Evolutionary conservation across 1,284 basidiomycete genomes (phyloP).

Genomic region (Austroboletus niveus): DNA sequence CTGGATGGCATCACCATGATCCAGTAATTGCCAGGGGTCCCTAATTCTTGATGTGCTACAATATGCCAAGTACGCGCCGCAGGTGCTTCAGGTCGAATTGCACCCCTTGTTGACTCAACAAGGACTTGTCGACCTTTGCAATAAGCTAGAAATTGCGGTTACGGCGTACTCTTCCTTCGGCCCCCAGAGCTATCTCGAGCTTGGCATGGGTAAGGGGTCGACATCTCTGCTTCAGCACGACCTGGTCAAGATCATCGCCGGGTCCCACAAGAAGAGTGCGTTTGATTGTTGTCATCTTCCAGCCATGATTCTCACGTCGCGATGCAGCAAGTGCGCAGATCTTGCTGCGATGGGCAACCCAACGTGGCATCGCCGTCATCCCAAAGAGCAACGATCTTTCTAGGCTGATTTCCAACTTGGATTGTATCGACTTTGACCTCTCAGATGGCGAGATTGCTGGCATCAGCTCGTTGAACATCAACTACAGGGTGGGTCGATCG

Average conservation of each 20-base stretch:
- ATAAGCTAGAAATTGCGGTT: conserved; percentile 61
- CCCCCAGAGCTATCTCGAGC: conserved; percentile 65
- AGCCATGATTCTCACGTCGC: conserved; percentile 5
- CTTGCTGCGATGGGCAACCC: conserved; percentile 76
- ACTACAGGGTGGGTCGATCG: conserved; percentile 50
- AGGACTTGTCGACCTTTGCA: conserved; percentile 56
- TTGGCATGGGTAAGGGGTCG: conserved; percentile 52
- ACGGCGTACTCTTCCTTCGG: conserved; percentile 83
- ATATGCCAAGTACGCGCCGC: conserved; percentile 70
- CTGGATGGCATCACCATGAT: conserved; percentile 3
- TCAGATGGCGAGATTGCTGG: conserved; percentile 55
- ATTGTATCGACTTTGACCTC: conserved; percentile 57
- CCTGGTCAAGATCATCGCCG: conserved; percentile 46
- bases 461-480: conserved; percentile 63
- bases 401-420: conserved; percentile 62
- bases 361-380: conserved; percentile 74
- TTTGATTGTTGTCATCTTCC: background rate
- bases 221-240: conserved; percentile 54
- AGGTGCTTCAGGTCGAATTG: conserved; percentile 74
- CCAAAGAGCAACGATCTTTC: conserved; percentile 65
- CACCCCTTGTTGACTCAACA: conserved; percentile 79
- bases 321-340: conserved; percentile 57
- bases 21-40: conserved; percentile 64
- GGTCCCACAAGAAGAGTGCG: conserved; percentile 55
- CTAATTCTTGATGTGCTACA: conserved; percentile 64